Evolutionary conservation across 2,329 filamentous ascomycete genomes (phyloP), one percentile per base, ranked within the genome.

Genomic region (Grosmannia huntii): DNA sequence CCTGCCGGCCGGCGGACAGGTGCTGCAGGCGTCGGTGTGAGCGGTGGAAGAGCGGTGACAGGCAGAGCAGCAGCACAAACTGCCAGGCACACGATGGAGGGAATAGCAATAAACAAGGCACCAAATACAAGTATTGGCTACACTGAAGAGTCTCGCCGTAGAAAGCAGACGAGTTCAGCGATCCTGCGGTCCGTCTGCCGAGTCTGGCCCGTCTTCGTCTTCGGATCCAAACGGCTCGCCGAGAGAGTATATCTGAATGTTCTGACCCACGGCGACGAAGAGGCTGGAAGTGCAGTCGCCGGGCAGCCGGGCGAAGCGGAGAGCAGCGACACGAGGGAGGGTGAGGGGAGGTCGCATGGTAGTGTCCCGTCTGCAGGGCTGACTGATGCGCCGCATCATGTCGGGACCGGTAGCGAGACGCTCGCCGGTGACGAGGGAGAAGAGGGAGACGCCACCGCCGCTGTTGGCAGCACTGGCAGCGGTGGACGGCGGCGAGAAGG

Each of bases 381-480:
- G 36, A 21, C 12, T n/a, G 36, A 14, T 16, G 27, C 51, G 25
- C 1, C 16, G 41, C 0, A 65, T 68, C 21, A 75, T 38, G 1
- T 58, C 67, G 0, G 64, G 60, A 12, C 64, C 65, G 3, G n/a
- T 12, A 16, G 46, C 6, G 33, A 82, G 61, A 12, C 66, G 65
- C 12, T 68, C 61, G 0, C 80, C 80, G 2, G 74, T 76, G 9
- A 62, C 63, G 7, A 80, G 65, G 10, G 79, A 81, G 62, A 80
- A 82, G 14, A 83, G 62, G 1, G 64, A 71, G 0, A 83, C 68
- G 0, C 67, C 73, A 12, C 73, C 75, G 54, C 77, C 71, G 46
- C 76, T 16, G 14, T 4, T 16, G 14, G 36, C 75, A 53, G 80
- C 76, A 1, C 10, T 28, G 16, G n/a, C 6, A 12, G n/a, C 6